phyloP scores from a whole-genome alignment of 163 green algal genomes.

The Scenedesmus sp. region DNA sequence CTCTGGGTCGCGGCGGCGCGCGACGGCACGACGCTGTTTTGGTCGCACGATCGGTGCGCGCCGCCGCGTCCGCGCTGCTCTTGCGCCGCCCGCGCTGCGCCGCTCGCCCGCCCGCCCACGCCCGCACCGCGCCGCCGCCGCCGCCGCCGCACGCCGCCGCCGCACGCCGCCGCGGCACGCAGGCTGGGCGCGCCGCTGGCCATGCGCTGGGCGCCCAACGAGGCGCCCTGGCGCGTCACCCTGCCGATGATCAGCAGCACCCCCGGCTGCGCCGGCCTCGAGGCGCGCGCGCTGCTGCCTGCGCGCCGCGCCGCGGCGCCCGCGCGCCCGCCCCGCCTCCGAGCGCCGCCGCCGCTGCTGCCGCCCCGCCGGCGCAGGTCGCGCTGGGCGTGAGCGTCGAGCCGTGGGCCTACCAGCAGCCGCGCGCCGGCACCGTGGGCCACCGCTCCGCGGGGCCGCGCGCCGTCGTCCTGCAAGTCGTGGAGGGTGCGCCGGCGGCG shows the following conservation, averaged over 20 bases:
- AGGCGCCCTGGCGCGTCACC: slow-evolving; percentile 43
- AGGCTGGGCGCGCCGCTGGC: slow-evolving; percentile 17
- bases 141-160: too few species aligned
- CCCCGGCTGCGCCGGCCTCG: too few species aligned
- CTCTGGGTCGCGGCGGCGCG: slow-evolving; percentile 54
- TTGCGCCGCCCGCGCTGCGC: too few species aligned
- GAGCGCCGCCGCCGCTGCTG: background rate
- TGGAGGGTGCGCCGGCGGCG: slow-evolving; percentile 41
- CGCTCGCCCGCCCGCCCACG: too few species aligned
- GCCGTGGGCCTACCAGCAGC: slow-evolving; percentile 35
- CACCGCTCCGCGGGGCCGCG: slow-evolving; percentile 15
- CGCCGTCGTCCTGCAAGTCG: slow-evolving; percentile 53
- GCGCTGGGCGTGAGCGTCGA: slow-evolving; percentile 28
- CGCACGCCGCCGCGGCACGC: background rate
- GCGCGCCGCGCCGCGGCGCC: too few species aligned
- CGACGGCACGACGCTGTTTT: slow-evolving; percentile 64
- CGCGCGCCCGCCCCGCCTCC: too few species aligned
- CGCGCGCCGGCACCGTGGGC: background rate
- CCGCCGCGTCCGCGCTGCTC: background rate
- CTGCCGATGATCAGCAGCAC: slow-evolving; percentile 39
- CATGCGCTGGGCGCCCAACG: slow-evolving; percentile 49
- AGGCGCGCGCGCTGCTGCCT: background rate
- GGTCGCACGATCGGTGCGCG: slow-evolving; percentile 45
- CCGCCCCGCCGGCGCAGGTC: background rate
- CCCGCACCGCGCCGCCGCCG: too few species aligned